Evolutionary conservation across 345 rosid genomes (phyloP).

Genomic region (Citrus trifoliata): DNA sequence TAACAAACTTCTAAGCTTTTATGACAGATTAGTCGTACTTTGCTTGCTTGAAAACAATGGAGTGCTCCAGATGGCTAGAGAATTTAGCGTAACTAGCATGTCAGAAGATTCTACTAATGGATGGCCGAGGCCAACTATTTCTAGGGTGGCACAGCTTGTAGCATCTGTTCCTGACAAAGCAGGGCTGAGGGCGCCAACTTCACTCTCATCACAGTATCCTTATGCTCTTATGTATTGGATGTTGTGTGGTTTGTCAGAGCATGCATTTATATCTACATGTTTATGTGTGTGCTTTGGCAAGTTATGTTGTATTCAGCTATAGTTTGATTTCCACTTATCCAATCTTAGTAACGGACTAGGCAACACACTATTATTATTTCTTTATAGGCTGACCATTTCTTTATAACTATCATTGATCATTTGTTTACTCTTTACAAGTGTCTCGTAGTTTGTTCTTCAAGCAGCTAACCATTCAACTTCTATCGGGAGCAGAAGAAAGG

Average conservation of each 20-base stretch:
- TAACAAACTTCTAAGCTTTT: slow-evolving; percentile 4
- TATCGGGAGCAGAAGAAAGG: slow-evolving; percentile 43
- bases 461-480: slow-evolving; percentile 65
- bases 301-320: background rate
- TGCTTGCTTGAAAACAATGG: slow-evolving; percentile 81
- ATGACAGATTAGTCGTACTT: slow-evolving; percentile 69
- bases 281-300: slow-evolving; percentile 2
- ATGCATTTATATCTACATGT: background rate
- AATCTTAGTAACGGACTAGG: background rate
- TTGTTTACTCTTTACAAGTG: slow-evolving; percentile 46
- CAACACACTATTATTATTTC: background rate
- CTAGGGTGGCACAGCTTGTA: slow-evolving; percentile 69
- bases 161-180: slow-evolving; percentile 93
- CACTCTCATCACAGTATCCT: slow-evolving; percentile 96
- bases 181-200: slow-evolving; percentile 48
- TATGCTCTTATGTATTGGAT: slow-evolving; percentile 19
- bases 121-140: slow-evolving; percentile 38
- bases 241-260: background rate
- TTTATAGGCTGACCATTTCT: slow-evolving; percentile 1
- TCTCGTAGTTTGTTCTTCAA: slow-evolving; percentile 70
- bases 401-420: slow-evolving; percentile 9
- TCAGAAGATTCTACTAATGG: slow-evolving; percentile 25
- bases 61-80: slow-evolving; percentile 54
- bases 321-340: background rate
- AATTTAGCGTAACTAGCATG: slow-evolving; percentile 34